Evolutionary conservation across 345 rosid genomes (phyloP).

Genomic region (Hypericum perforatum): DNA sequence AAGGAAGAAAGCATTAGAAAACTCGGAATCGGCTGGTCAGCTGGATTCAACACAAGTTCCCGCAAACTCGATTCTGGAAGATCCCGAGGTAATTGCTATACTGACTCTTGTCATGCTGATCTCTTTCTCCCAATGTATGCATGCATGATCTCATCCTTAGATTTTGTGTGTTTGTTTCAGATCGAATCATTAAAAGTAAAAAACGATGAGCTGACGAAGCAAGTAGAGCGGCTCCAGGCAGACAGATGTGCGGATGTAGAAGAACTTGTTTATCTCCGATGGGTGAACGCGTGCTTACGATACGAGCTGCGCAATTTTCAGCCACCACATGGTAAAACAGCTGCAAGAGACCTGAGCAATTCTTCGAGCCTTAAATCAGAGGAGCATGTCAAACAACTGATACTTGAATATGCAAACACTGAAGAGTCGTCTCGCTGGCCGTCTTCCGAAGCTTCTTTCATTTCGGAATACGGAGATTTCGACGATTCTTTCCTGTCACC

Average conservation of each 20-base stretch:
- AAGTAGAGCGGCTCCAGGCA: conserved; percentile 56
- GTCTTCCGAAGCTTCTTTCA: conserved; percentile 37
- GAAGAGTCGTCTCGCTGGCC: conserved; percentile 67
- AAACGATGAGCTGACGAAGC: conserved; percentile 42
- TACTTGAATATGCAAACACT: conserved; percentile 59
- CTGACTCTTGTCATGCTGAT: background rate
- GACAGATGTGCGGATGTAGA: conserved; percentile 63
- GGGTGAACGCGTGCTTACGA: conserved; percentile 94
- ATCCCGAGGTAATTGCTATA: conserved; percentile 38
- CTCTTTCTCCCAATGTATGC: background rate
- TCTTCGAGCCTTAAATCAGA: conserved; percentile 71
- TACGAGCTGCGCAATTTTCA: conserved; percentile 69
- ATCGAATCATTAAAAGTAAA: conserved; percentile 27
- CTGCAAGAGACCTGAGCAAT: conserved; percentile 75
- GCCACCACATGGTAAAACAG: conserved; percentile 53
- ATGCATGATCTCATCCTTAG: background rate
- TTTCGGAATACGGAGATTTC: conserved; percentile 38
- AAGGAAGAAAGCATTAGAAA: conserved; percentile 2
- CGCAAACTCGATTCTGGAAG: conserved; percentile 47
- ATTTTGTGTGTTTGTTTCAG: conserved; percentile 27
- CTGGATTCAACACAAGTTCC: conserved; percentile 52
- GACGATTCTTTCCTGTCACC: conserved; percentile 39
- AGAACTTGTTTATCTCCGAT: conserved; percentile 72
- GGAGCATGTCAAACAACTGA: conserved; percentile 65
- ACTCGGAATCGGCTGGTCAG: conserved; percentile 41